A percentile compares a stretch with the other conserved stretches of the same genome.
Evolutionary conservation across 2,329 filamentous ascomycete species (phyloP).

Genomic region (Aspergillus sp.): DNA sequence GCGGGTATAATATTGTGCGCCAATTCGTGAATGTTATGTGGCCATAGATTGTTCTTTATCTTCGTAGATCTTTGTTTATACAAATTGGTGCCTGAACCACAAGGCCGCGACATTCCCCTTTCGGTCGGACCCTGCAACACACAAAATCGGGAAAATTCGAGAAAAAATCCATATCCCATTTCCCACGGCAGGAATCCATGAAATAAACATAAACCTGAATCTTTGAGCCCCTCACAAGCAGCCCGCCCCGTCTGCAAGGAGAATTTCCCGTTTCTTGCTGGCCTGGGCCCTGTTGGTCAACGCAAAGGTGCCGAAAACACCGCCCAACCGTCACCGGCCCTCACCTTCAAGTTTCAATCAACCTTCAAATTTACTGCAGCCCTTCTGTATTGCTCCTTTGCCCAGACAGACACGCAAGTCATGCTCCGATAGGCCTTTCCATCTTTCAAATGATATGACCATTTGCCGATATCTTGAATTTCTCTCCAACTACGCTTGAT

Average conservation of each 20-base stretch:
- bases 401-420: conserved; percentile 1
- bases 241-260: not conserved
- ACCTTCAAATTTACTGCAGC: not conserved
- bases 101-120: conserved; percentile 6
- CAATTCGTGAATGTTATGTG: not conserved
- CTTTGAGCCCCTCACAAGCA: not conserved
- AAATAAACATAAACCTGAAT: not conserved
- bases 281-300: not conserved
- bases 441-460: conserved; percentile 24
- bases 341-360: not conserved
- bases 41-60: not conserved
- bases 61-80: not conserved
- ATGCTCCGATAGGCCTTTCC: conserved; percentile 14
- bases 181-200: not conserved
- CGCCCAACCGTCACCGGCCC: conserved; percentile 3
- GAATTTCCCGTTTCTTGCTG: not conserved
- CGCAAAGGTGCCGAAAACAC: conserved; percentile 10
- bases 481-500: conserved; percentile 15
- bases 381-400: conserved; percentile 1
- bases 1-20: conserved; percentile 17
- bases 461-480: conserved; percentile 22
- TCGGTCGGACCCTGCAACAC: conserved; percentile 5
- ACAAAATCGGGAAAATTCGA: conserved; percentile 8
- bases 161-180: not conserved
- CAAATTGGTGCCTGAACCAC: conserved; percentile 6